A percentile compares a stretch with the other conserved stretches of the same genome.
These are phyloP conservation scores for Barnettozyma vustinii DNA, from an alignment of 805 yeast species.

Conservation along the genomic window DNA sequence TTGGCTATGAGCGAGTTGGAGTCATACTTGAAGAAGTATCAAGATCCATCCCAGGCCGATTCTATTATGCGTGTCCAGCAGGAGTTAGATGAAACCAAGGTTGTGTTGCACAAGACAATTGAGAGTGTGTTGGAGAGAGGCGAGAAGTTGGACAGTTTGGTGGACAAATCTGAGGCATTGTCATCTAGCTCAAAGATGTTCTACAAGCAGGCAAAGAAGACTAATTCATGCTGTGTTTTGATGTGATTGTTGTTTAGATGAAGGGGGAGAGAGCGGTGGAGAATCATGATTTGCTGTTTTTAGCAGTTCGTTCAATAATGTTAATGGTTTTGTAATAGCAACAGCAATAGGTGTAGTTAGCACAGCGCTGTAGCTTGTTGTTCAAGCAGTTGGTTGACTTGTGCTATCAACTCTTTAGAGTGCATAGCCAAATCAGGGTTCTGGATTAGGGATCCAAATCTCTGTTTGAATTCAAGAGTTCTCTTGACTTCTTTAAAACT, in stretches of 20 bases:
- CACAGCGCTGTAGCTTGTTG: slow-evolving; percentile 5
- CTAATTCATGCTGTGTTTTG: slow-evolving; percentile 82
- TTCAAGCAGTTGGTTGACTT: slow-evolving; percentile 7
- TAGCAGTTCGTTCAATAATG: not conserved
- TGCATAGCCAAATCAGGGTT: slow-evolving; percentile 30
- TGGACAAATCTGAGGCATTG: slow-evolving; percentile 91
- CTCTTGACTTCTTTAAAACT: slow-evolving; percentile 34
- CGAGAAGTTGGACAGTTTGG: slow-evolving; percentile 88
- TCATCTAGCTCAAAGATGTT: slow-evolving; percentile 87
- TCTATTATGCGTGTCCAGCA: slow-evolving; percentile 95
- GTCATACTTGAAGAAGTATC: slow-evolving; percentile 73
- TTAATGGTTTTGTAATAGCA: not conserved
- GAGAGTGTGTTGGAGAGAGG: slow-evolving; percentile 94
- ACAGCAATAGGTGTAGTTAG: not conserved
- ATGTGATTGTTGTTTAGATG: slow-evolving; percentile 34
- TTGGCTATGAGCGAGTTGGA: slow-evolving; percentile 58
- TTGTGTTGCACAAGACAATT: slow-evolving; percentile 91
- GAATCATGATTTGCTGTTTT: not conserved
- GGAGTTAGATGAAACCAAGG: slow-evolving; percentile 95
- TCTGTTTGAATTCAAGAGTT: slow-evolving; percentile 36
- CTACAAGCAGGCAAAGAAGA: slow-evolving; percentile 94
- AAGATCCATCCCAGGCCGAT: slow-evolving; percentile 96
- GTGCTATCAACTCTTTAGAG: slow-evolving; percentile 8
- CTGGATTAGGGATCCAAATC: slow-evolving; percentile 29
- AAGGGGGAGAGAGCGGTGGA: too few relatives aligned